Conservation (phyloP, 192 early-diverging fungal genomes). For the Chytriomyces confervae region DNA sequence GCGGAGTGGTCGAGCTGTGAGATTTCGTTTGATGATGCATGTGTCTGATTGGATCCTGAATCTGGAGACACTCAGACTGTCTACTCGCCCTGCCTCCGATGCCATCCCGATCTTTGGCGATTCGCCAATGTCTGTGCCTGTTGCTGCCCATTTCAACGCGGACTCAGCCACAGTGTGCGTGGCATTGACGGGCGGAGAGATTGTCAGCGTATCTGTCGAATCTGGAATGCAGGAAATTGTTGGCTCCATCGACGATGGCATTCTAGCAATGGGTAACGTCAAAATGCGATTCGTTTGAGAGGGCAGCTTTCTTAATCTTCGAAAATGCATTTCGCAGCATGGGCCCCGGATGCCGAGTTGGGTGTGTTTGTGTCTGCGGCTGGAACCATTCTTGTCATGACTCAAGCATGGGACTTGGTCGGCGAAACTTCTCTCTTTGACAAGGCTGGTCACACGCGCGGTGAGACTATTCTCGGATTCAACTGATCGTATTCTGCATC, state of each 20-base stretch:
- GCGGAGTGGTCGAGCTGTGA: no score
- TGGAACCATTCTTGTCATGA: conserved; percentile 83
- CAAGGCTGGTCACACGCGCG: neutral
- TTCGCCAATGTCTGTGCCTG: neutral
- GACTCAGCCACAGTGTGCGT: conserved; percentile 59
- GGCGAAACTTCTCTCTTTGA: conserved; percentile 71
- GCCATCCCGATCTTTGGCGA: neutral
- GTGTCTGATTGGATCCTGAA: no score
- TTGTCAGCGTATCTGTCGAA: conserved; percentile 40
- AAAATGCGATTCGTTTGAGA: conserved; percentile 73
- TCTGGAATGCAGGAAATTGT: conserved; percentile 57
- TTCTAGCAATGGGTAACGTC: conserved; percentile 67
- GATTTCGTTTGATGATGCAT: no score
- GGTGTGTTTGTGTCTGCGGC: conserved; percentile 47
- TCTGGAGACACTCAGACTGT: neutral
- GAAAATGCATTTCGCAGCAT: neutral
- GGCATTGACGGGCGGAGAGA: conserved; percentile 53
- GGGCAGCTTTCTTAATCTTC: conserved; percentile 82
- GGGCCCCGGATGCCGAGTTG: conserved; percentile 39
- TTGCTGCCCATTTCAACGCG: conserved; percentile 47
- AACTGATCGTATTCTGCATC: neutral
- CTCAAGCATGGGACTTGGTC: conserved; percentile 89
- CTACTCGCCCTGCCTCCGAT: neutral
- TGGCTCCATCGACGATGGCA: conserved; percentile 77
- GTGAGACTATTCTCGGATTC: neutral